Percentiles rank a stretch among this genome's conserved stretches.
Evolutionary conservation across 2,329 filamentous ascomycete genomes (phyloP).

Genomic region (Eutypa lata): DNA sequence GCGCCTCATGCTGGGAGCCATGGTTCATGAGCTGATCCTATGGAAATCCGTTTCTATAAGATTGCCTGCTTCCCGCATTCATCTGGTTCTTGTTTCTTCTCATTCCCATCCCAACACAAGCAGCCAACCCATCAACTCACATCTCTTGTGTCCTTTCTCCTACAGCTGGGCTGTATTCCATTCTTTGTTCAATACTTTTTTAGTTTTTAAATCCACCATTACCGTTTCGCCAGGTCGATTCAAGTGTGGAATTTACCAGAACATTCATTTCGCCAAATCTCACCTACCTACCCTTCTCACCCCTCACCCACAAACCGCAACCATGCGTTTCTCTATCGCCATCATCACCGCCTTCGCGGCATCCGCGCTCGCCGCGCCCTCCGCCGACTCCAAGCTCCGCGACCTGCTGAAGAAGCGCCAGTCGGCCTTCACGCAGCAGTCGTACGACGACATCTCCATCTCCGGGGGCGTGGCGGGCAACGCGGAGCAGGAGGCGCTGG

Average conservation of each 20-base stretch:
- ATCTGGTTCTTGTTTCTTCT: slow-evolving; percentile 10
- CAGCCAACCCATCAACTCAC: slow-evolving; percentile 3
- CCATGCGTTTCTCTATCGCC: slow-evolving; percentile 25
- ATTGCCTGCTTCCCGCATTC: slow-evolving; percentile 13
- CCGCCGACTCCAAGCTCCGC: not conserved
- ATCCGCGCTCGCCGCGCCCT: slow-evolving; percentile 1
- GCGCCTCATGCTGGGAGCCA: not conserved
- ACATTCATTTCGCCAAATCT: slow-evolving; percentile 1
- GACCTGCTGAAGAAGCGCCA: slow-evolving; percentile 1
- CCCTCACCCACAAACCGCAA: not conserved
- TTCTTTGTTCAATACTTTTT: slow-evolving; percentile 17
- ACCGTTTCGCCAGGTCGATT: not conserved
- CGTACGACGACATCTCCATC: slow-evolving; percentile 46
- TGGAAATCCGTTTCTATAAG: slow-evolving; percentile 19
- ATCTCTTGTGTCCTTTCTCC: slow-evolving; percentile 3
- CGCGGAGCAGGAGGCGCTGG: slow-evolving; percentile 40
- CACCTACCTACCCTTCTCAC: slow-evolving; percentile 1
- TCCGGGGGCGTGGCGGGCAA: slow-evolving; percentile 43
- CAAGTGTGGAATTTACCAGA: not conserved
- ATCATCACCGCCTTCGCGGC: slow-evolving; percentile 19
- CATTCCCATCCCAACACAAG: slow-evolving; percentile 12
- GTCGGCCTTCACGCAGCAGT: slow-evolving; percentile 23
- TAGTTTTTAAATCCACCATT: slow-evolving; percentile 4
- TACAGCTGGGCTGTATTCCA: slow-evolving; percentile 28
- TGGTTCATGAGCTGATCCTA: slow-evolving; percentile 7